Percentiles rank a stretch among this genome's conserved stretches.
These are phyloP conservation scores for Austropuccinia psidii DNA, from an alignment of 1,284 basidiomycete species.

Conservation along the genomic window DNA sequence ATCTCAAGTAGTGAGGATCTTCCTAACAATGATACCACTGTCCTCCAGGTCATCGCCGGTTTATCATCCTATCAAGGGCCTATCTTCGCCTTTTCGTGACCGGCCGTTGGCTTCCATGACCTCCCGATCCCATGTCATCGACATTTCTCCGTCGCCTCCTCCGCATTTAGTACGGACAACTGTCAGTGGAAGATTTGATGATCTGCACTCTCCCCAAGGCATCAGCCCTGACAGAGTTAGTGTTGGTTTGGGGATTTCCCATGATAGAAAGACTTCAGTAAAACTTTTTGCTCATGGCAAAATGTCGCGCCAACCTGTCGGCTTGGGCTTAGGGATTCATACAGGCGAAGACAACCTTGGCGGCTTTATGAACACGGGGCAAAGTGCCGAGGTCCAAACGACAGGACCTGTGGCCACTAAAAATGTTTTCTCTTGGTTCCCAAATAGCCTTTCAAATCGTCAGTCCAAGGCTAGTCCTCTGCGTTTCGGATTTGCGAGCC, in stretches of 20 bases:
- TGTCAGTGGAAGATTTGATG: conserved; percentile 17
- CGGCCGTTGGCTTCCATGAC: conserved; percentile 1
- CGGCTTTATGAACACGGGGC: background rate
- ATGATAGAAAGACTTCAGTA: too few relatives aligned
- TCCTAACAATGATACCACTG: conserved; percentile 11
- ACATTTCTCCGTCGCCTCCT: conserved; percentile 33
- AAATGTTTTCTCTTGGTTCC: too few relatives aligned
- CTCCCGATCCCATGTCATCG: conserved; percentile 28
- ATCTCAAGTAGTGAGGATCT: background rate
- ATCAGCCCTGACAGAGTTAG: background rate
- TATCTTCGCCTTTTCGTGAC: conserved; percentile 34
- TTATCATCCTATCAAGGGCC: conserved; percentile 12
- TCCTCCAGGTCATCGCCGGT: conserved; percentile 19
- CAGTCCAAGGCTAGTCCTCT: too few relatives aligned
- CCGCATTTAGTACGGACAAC: background rate
- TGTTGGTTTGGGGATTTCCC: too few relatives aligned
- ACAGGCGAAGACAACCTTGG: conserved; percentile 26
- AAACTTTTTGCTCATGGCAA: background rate
- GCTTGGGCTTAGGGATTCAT: conserved; percentile 29
- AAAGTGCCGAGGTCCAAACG: too few relatives aligned
- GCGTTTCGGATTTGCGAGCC: too few relatives aligned
- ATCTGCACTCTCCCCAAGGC: conserved; percentile 16
- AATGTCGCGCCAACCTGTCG: conserved; percentile 11
- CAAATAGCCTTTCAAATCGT: too few relatives aligned
- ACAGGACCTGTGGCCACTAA: too few relatives aligned